Conservation (phyloP, 2,329 filamentous ascomycete species). For the Chrysosporium keratinophilum region DNA sequence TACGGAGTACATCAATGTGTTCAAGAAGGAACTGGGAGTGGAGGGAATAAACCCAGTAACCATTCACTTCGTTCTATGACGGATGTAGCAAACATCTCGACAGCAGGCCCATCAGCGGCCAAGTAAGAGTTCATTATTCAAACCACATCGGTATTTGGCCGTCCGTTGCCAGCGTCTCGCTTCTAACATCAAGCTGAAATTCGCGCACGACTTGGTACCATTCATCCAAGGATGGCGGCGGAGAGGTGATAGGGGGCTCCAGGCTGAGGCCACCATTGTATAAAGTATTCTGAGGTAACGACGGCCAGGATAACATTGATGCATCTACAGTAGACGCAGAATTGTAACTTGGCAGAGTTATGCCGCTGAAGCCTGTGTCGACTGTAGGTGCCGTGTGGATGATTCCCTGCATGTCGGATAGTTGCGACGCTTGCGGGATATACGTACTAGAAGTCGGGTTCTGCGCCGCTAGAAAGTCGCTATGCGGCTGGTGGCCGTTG, state of each 20-base stretch:
- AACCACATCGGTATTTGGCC: constrained; percentile 13
- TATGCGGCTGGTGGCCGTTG: neutral
- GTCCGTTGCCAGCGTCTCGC: neutral
- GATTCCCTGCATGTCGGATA: too few species aligned
- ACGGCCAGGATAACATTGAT: neutral
- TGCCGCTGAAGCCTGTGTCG: neutral
- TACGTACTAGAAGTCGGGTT: neutral
- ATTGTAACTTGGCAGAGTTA: neutral
- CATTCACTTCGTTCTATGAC: too few species aligned
- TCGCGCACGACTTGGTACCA: constrained; percentile 17
- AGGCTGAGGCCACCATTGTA: neutral
- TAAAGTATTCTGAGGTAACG: constrained; percentile 1
- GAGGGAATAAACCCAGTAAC: too few species aligned
- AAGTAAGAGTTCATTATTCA: constrained; percentile 5
- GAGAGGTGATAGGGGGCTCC: neutral
- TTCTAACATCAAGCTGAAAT: constrained; percentile 16
- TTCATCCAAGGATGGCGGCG: constrained; percentile 15
- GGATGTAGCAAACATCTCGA: too few species aligned
- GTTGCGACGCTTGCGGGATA: neutral
- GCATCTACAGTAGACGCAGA: neutral
- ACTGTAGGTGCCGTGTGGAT: neutral
- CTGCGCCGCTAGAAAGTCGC: neutral
- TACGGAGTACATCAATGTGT: too few species aligned
- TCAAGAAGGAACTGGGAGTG: too few species aligned
- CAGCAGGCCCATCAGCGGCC: neutral